Percentiles rank a stretch among this genome's conserved stretches.
phyloP scores from a whole-genome alignment of 2,329 filamentous ascomycete species.

The Blumeria hordei region DNA sequence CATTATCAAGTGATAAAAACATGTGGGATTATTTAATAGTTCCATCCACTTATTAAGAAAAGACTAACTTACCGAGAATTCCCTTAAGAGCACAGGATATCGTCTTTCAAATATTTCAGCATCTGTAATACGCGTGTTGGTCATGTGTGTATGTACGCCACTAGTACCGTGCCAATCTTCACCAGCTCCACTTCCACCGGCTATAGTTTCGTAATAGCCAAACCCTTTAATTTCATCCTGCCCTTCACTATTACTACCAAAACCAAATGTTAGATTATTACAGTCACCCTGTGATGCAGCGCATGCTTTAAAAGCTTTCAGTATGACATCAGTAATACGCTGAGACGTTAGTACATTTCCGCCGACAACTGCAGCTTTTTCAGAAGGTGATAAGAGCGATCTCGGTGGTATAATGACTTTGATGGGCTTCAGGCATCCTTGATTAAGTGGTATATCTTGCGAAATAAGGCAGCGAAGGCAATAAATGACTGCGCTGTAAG shows the following conservation, averaged over 20 bases:
- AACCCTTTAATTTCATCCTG: slow-evolving; percentile 46
- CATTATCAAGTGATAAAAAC: too few relatives aligned
- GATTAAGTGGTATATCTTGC: slow-evolving; percentile 66
- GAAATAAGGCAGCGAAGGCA: slow-evolving; percentile 23
- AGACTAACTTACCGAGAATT: slow-evolving; percentile 30
- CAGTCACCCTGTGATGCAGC: slow-evolving; percentile 60
- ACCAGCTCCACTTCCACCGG: slow-evolving; percentile 52
- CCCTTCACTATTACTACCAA: slow-evolving; percentile 39
- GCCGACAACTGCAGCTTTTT: slow-evolving; percentile 57
- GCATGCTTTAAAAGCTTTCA: slow-evolving; percentile 57
- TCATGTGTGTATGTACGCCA: slow-evolving; percentile 47
- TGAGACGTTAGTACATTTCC: slow-evolving; percentile 65
- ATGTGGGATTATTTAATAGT: too few relatives aligned
- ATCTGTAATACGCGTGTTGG: slow-evolving; percentile 66
- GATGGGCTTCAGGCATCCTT: slow-evolving; percentile 60
- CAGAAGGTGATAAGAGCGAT: slow-evolving; percentile 50
- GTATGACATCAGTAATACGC: slow-evolving; percentile 60
- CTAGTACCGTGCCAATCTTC: slow-evolving; percentile 46
- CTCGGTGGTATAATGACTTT: slow-evolving; percentile 46
- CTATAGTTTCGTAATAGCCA: slow-evolving; percentile 72
- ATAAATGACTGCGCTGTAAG: too few relatives aligned
- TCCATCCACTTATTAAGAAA: too few relatives aligned
- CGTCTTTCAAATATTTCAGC: slow-evolving; percentile 55
- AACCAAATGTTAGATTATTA: slow-evolving; percentile 71
- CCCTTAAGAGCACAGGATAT: slow-evolving; percentile 48